Evolutionary conservation across 805 yeast species (phyloP).

Genomic region (Metschnikowia cubensis): DNA sequence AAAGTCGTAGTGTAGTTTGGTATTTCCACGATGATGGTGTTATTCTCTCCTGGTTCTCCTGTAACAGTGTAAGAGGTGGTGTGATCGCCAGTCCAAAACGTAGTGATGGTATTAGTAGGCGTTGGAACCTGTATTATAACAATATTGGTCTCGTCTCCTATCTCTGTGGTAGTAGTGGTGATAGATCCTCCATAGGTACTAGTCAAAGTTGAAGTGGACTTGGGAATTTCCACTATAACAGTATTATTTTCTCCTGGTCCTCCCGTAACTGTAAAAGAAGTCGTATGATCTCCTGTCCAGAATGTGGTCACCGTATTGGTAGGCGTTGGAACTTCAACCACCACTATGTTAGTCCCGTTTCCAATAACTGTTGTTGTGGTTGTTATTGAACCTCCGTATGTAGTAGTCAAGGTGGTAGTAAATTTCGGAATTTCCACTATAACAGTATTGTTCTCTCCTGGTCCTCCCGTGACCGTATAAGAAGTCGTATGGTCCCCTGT

Average conservation of each 20-base stretch:
- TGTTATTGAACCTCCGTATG: no score
- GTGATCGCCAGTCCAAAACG: conserved; percentile 5
- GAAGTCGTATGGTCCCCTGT: not conserved
- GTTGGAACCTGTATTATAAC: conserved; percentile 13
- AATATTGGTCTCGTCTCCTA: conserved; percentile 5
- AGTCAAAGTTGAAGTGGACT: conserved; percentile 7
- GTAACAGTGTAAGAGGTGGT: conserved; percentile 6
- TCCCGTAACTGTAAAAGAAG: conserved; percentile 3
- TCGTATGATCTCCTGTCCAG: not conserved
- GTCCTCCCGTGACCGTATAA: not conserved
- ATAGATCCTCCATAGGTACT: no score
- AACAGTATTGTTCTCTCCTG: not conserved
- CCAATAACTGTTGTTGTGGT: conserved; percentile 7
- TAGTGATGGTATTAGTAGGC: conserved; percentile 11
- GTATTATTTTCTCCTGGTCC: conserved; percentile 5
- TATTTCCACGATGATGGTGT: conserved; percentile 8
- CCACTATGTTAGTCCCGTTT: conserved; percentile 1
- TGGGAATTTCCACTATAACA: conserved; percentile 15
- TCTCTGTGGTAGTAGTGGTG: not conserved
- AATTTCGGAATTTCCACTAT: no score
- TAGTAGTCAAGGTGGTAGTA: no score
- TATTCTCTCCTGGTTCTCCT: not conserved
- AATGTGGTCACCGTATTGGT: conserved; percentile 6
- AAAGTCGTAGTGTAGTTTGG: not conserved
- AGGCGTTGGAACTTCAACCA: conserved; percentile 11